phyloP scores from a whole-genome alignment of 1,139 yeast species.

The Pichia sp. region DNA sequence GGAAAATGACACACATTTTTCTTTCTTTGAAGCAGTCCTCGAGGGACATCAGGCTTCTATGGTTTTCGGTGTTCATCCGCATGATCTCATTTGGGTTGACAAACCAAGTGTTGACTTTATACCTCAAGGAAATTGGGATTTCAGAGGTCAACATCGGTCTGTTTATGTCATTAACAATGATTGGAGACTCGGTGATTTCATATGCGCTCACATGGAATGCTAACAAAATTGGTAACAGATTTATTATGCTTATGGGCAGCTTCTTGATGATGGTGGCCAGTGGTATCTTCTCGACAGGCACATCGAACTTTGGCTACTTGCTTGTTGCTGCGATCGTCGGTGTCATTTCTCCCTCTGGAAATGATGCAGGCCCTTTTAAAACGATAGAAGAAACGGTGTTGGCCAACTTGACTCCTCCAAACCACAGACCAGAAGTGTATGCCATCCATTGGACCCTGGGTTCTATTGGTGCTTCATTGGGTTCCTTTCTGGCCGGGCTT shows the following conservation, averaged over 20 bases:
- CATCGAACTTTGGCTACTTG: conserved; percentile 49
- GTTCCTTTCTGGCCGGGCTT: conserved; percentile 63
- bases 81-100: conserved; percentile 78
- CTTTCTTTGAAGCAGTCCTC: conserved; percentile 22
- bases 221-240: conserved; percentile 66
- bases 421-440: conserved; percentile 67
- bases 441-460: conserved; percentile 68
- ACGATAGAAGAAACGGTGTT: conserved; percentile 83
- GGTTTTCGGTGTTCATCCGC: conserved; percentile 68
- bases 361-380: conserved; percentile 90
- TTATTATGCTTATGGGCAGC: conserved; percentile 62
- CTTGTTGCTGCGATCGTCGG: conserved; percentile 63
- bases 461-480: conserved; percentile 71
- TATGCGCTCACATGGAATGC: conserved; percentile 75
- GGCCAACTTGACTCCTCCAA: conserved; percentile 71
- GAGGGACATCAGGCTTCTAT: conserved; percentile 58
- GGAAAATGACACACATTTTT: conserved; percentile 19
- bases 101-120: conserved; percentile 73
- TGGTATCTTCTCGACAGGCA: conserved; percentile 48
- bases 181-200: conserved; percentile 76
- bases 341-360: conserved; percentile 86
- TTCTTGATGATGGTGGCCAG: conserved; percentile 72
- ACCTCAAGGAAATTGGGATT: conserved; percentile 53
- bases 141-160: conserved; percentile 61
- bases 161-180: conserved; percentile 77